A percentile compares a stretch with the other conserved stretches of the same genome.
Conservation (phyloP, 106 monocot species). For the Acorus gramineus region DNA sequence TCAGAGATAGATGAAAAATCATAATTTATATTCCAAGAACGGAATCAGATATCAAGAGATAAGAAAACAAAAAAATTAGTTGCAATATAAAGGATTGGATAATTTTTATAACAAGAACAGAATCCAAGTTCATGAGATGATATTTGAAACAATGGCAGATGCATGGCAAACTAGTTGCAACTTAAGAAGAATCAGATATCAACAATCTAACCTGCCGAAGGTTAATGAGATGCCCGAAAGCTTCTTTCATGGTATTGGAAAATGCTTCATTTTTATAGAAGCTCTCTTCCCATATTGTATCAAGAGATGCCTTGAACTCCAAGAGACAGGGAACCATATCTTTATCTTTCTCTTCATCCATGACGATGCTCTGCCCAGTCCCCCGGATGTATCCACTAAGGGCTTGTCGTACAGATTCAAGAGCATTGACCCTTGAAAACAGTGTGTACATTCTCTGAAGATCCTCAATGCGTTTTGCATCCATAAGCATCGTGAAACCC, state of each 20-base stretch:
- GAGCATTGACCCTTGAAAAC: constrained; percentile 1
- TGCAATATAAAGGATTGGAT: too few species aligned
- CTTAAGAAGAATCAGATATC: too few species aligned
- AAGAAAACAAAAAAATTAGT: too few species aligned
- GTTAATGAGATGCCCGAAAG: constrained; percentile 1
- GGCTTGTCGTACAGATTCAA: background rate
- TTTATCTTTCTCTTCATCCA: constrained; percentile 2
- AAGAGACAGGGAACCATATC: background rate
- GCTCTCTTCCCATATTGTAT: background rate
- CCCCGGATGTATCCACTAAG: background rate
- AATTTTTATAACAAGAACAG: too few species aligned
- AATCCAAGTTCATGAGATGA: too few species aligned
- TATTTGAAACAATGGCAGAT: too few species aligned
- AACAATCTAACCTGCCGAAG: too few species aligned
- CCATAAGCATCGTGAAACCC: background rate
- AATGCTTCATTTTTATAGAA: background rate
- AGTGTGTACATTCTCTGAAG: background rate
- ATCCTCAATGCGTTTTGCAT: background rate
- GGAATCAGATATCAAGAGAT: too few species aligned
- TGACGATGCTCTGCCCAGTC: background rate
- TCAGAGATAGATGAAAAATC: too few species aligned
- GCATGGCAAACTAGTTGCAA: too few species aligned
- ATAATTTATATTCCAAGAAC: too few species aligned
- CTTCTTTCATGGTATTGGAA: background rate
- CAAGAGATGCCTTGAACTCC: background rate